Conservation (phyloP, 2,329 filamentous ascomycete genomes). For the Phoma sp. region DNA sequence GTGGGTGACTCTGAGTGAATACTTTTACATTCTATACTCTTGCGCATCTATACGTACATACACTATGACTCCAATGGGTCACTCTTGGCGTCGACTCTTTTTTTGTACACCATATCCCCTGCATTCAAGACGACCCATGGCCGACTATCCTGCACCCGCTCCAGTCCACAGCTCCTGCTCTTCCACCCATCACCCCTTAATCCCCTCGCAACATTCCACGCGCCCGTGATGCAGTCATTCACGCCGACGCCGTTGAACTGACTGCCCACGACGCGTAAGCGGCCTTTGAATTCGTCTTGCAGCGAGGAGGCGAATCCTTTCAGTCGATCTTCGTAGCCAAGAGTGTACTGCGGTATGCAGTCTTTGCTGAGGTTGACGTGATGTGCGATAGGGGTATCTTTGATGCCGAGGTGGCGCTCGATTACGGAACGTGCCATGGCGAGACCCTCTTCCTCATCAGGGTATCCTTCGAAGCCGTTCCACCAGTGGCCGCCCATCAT, state of each 20-base stretch:
- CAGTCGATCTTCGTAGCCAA: slow-evolving; percentile 76
- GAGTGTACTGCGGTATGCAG: slow-evolving; percentile 89
- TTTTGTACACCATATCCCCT: neutral
- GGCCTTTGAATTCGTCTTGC: slow-evolving; percentile 66
- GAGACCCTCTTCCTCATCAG: slow-evolving; percentile 70
- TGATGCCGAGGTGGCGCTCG: slow-evolving; percentile 76
- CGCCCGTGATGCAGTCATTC: slow-evolving; percentile 62
- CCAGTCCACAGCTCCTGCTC: slow-evolving; percentile 37
- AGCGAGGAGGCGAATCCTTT: slow-evolving; percentile 60
- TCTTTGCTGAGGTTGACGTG: slow-evolving; percentile 68
- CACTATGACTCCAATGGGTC: neutral
- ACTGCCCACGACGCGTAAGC: slow-evolving; percentile 67
- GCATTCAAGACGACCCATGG: slow-evolving; percentile 17
- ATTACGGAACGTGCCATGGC: slow-evolving; percentile 74
- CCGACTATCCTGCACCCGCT: slow-evolving; percentile 25
- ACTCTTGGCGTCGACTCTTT: neutral
- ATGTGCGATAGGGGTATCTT: slow-evolving; percentile 66
- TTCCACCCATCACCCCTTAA: slow-evolving; percentile 41
- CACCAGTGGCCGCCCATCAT: slow-evolving; percentile 96
- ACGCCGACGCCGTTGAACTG: slow-evolving; percentile 59
- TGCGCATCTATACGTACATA: neutral
- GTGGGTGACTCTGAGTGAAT: neutral
- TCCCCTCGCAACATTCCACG: slow-evolving; percentile 60
- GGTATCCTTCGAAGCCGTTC: slow-evolving; percentile 69
- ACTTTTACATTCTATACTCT: neutral